Conservation (phyloP, 2,329 filamentous ascomycete genomes). For the Penicillium expansum region DNA sequence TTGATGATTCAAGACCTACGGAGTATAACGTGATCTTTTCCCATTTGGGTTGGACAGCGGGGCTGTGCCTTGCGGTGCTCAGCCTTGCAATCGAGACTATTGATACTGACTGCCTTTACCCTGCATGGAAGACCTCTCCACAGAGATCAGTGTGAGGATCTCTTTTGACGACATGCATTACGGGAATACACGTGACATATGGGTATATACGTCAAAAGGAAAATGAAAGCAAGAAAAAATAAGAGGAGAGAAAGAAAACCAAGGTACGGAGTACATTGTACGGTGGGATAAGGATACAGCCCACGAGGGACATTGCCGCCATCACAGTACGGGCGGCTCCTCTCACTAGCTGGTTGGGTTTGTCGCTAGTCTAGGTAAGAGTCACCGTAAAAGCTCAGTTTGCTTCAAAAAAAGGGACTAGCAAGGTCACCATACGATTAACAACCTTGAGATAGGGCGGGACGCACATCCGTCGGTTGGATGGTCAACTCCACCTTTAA, state of each 20-base stretch:
- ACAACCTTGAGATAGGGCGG: background rate
- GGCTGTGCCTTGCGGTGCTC: background rate
- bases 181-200: background rate
- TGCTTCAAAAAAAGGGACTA: background rate
- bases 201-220: background rate
- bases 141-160: background rate
- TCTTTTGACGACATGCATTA: background rate
- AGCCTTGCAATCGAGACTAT: background rate
- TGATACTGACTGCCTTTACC: conserved; percentile 2
- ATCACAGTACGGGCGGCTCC: background rate
- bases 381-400: background rate
- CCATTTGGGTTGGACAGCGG: background rate
- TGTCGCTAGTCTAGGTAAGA: background rate
- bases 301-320: background rate
- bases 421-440: background rate
- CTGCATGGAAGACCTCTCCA: conserved; percentile 3
- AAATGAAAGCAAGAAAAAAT: background rate
- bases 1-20: background rate
- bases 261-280: background rate
- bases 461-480: background rate
- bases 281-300: background rate
- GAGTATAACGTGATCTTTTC: conserved; percentile 1
- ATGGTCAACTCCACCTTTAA: background rate
- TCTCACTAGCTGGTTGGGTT: background rate
- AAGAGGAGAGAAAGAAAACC: background rate